A percentile compares a stretch with the other conserved stretches of the same genome.
phyloP scores from a whole-genome alignment of 306 rosid genomes.

The Fragaria ananassa region DNA sequence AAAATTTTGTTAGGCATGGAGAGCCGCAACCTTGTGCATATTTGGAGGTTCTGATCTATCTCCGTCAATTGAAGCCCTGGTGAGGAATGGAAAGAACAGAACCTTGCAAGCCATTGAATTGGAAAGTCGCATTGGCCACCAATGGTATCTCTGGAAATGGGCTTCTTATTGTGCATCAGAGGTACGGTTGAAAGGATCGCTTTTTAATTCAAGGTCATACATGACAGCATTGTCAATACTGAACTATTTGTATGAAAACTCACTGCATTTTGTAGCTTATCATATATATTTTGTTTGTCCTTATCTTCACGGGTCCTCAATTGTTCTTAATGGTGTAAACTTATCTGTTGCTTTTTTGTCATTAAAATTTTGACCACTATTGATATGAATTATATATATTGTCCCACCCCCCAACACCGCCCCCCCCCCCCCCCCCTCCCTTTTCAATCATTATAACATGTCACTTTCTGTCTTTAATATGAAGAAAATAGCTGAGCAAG shows the following conservation, averaged over 20 bases:
- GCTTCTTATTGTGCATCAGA: conserved; percentile 95
- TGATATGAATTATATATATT: not conserved
- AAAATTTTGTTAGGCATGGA: conserved; percentile 72
- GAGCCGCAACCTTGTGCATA: conserved; percentile 84
- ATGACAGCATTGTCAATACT: conserved; percentile 19
- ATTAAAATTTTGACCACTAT: conserved; percentile 6
- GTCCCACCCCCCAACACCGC: too few relatives aligned
- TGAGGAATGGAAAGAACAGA: conserved; percentile 77
- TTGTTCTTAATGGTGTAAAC: conserved; percentile 1
- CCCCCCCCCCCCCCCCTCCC: not conserved
- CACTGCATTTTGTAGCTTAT: conserved; percentile 12
- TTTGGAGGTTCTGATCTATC: conserved; percentile 75
- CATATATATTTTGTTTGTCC: conserved; percentile 2
- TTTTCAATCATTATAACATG: conserved; percentile 3
- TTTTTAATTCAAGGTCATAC: not conserved
- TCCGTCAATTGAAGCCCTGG: conserved; percentile 83
- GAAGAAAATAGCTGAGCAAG: conserved; percentile 90
- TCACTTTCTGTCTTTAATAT: conserved; percentile 22
- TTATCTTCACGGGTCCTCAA: not conserved
- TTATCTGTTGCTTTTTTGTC: not conserved
- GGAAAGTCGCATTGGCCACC: conserved; percentile 93
- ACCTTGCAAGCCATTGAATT: conserved; percentile 91
- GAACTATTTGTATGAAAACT: conserved; percentile 13
- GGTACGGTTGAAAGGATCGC: conserved; percentile 43
- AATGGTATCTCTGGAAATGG: conserved; percentile 99